Evolutionary conservation across 139 green algal genomes (phyloP).

Genomic region (Penium margaritaceum): DNA sequence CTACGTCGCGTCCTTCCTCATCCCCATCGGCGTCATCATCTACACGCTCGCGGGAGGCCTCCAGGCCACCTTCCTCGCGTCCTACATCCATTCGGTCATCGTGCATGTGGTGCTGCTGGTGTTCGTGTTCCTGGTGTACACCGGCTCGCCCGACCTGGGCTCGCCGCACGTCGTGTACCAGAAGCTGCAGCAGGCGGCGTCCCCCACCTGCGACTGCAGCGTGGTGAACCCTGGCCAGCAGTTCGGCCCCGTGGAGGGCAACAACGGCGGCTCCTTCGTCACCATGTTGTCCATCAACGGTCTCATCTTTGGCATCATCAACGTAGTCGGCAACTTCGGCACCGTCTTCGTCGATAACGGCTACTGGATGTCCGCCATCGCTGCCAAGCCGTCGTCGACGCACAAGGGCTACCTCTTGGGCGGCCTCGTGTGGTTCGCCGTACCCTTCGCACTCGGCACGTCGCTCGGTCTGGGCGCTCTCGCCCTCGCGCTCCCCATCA

Average conservation of each 20-base stretch:
- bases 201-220: slow-evolving; percentile 31
- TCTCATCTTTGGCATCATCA: slow-evolving; percentile 92
- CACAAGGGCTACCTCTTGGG: slow-evolving; percentile 55
- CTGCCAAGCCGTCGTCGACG: slow-evolving; percentile 69
- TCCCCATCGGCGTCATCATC: slow-evolving; percentile 66
- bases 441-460: slow-evolving; percentile 88
- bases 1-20: slow-evolving; percentile 49
- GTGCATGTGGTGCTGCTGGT: slow-evolving; percentile 78
- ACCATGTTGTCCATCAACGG: slow-evolving; percentile 81
- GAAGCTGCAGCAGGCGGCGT: slow-evolving; percentile 49
- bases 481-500: slow-evolving; percentile 80
- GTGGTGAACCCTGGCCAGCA: slow-evolving; percentile 25
- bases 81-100: slow-evolving; percentile 75
- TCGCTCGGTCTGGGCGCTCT: slow-evolving; percentile 73
- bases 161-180: slow-evolving; percentile 64
- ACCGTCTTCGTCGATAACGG: slow-evolving; percentile 82
- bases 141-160: slow-evolving; percentile 53
- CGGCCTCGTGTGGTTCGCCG: slow-evolving; percentile 68
- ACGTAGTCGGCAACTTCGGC: slow-evolving; percentile 89
- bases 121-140: slow-evolving; percentile 78
- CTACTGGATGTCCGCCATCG: slow-evolving; percentile 86
- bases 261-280: slow-evolving; percentile 75
- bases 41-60: slow-evolving; percentile 84
- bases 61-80: slow-evolving; percentile 81
- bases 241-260: slow-evolving; percentile 62